Base-by-base conservation (phyloP, 495 filamentous ascomycete genomes). In the Amphirosellinia nigrospora region DNA sequence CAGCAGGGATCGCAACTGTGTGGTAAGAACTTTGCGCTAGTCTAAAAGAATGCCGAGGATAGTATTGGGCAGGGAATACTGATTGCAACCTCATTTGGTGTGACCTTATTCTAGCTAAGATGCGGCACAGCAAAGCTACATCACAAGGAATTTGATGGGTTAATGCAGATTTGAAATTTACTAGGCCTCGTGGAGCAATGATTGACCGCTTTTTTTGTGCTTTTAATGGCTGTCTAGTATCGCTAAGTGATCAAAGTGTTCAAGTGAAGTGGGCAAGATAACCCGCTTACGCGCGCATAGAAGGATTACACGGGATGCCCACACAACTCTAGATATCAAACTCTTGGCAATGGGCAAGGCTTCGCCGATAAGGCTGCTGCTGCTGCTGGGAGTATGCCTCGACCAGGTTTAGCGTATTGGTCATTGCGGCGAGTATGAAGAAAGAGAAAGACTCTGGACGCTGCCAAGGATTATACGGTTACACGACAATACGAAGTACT, bases 221-320 rank as follows among this genome's bases (percentile, higher is more conserved):
- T 13, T 52, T 53, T 48, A 48, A 26, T 28, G 6, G 26, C 48
- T 11, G 23, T 34, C 53, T 7, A 34, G 16, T 19, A 58, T 16
- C 55, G 13, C 19, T 36, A 4, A 36, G 53, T 36, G 32, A 32
- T 21, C 55, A 58, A 21, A 58, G 55, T 19, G 11, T n/a, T 19
- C n/a, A 9, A 36, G 30, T n/a, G 32, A 58, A 19, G 30, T 32
- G 52, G 52, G 52, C 28, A 28, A 56, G 16, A 56, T 34, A 9
- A 36, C 19, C 16, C 32, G 32, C 32, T 34, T 19, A 58, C 28
- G 9, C 32, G 32, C 55, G 28, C 38, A n/a, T 32, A 21, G 46
- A 65, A 65, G 63, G 63, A 65, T 65, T 65, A 65, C n/a, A 65
- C 63, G 63, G 34, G 32, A 38, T 5, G 32, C 34, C 46, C 30